Evolutionary conservation across 2,329 filamentous ascomycete genomes (phyloP).

Genomic region (Ceratocystis smalleyi): DNA sequence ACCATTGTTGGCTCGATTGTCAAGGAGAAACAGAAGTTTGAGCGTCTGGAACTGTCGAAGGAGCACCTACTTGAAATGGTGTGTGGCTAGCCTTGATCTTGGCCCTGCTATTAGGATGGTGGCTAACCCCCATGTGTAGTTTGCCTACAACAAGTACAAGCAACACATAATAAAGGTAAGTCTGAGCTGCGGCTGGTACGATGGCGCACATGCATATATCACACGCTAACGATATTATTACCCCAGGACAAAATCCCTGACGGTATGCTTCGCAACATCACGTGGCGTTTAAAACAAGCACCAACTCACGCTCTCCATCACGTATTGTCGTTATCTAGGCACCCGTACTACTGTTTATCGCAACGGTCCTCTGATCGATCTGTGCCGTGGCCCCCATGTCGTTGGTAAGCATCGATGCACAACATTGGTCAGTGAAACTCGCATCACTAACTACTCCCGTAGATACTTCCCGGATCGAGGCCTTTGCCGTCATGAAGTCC

Average conservation of each 20-base stretch:
- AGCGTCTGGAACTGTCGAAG: slow-evolving; percentile 77
- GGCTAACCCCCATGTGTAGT: slow-evolving; percentile 30
- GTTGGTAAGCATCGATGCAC: slow-evolving; percentile 31
- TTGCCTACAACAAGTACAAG: slow-evolving; percentile 96
- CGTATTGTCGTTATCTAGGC: background rate
- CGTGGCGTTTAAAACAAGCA: background rate
- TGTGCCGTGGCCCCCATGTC: slow-evolving; percentile 89
- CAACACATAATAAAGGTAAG: slow-evolving; percentile 66
- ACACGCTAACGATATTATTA: slow-evolving; percentile 6
- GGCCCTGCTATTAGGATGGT: background rate
- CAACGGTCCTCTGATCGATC: slow-evolving; percentile 83
- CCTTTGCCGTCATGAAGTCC: slow-evolving; percentile 82
- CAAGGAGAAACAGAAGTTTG: slow-evolving; percentile 93
- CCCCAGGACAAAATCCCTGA: slow-evolving; percentile 68
- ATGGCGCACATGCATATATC: background rate
- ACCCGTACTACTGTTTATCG: slow-evolving; percentile 82
- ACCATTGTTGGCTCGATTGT: slow-evolving; percentile 66
- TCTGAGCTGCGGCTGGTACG: background rate
- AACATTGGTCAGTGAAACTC: background rate
- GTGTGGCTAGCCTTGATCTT: background rate
- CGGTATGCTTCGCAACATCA: slow-evolving; percentile 37
- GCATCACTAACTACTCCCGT: background rate
- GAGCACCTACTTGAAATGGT: slow-evolving; percentile 74
- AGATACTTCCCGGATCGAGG: slow-evolving; percentile 80
- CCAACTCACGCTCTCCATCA: background rate